Base-by-base conservation (phyloP, 257 asterid species). In the Capsicum chinense region DNA sequence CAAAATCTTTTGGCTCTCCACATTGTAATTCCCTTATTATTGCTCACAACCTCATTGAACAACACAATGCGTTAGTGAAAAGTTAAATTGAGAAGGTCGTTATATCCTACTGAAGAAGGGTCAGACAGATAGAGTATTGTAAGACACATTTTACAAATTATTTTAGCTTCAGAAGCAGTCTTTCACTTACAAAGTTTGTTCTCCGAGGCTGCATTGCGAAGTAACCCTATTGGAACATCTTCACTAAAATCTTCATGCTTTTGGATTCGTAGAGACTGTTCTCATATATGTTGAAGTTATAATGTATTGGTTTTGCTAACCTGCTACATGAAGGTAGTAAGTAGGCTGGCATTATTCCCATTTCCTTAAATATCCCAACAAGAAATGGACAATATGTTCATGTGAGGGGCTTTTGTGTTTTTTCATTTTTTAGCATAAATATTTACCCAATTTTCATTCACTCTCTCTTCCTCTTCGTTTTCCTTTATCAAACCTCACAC, bases 31-130 rank as follows among this genome's bases (percentile, higher is more conserved):
- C 47, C 81, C 63, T 52, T 52, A 33, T 76, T 9, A 7, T 33
- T 8, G 0, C 48, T 26, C n/a, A 74, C 8, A 74, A 44, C 63
- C 79, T 76, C 63, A 54, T 7, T 0, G 1, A 76, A 52, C 52
- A 68, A 13, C n/a, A 33, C 21, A 76, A 5, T 71, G 80, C 57
- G n/a, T n/a, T 71, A 71, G 19, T 71, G 80, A 71, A n/a, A n/a
- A n/a, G 80, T 71, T 71, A 1, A 71, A 71, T 5, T 71, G 17
- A 26, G 58, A 10, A 71, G 11, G 16, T 47, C n/a, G 39, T 11
- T 47, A 5, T 71, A 7, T 58, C 5, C 47, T 58, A 47, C 58
- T 71, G 59, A 44, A 44, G 37, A 71, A 47, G 5, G 58, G 80
- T n/a, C 33, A 26, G 33, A 26, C 58, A 9, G 16, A 42, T 5